Evolutionary conservation across 345 rosid species (phyloP), one percentile per base, ranked within the genome.

Genomic region (Populus nigra): DNA sequence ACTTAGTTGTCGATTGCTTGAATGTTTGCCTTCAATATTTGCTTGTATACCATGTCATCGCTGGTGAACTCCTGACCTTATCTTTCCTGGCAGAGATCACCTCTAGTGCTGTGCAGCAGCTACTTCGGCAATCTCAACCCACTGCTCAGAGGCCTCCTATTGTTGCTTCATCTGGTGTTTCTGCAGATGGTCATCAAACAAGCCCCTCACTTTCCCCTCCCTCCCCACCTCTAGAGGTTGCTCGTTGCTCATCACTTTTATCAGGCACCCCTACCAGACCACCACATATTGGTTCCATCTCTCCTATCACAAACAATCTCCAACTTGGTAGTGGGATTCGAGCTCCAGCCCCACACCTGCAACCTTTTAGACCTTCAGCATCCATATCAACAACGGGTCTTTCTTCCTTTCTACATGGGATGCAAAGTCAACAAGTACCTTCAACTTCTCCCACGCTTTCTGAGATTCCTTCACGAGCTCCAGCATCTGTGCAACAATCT

Each of bases 291-390:
- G 79, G 77, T 73, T 73, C 82, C n/a, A 31, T 82, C 43, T 38
- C 79, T 47, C 81, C 85, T 41, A 17, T 90, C 18, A 17, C 73
- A 1, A 71, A 57, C 69, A 88, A 73, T 77, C 79, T 53, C 71
- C 89, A 78, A 74, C 43, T 70, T 22, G 61, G 84, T 43, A 76
- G 79, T 70, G 88, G 84, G 77, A 53, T 79, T 75, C 85, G 88
- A 69, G 83, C 88, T 71, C 90, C 88, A 74, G 86, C 93, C 59
- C 89, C 91, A 4, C 90, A 90, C 80, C 43, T 88, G 73, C 90
- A 84, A 36, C 80, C 77, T 68, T 82, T 85, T 65, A 87, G 91
- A 77, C 68, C 88, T 72, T 70, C 86, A 20, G 6, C 73, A 63
- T 69, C 85, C 15, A 15, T 73, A 31, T 5, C 77, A 18, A 55